phyloP scores from a whole-genome alignment of 805 yeast species.

The Kurtzmaniella fragi region DNA sequence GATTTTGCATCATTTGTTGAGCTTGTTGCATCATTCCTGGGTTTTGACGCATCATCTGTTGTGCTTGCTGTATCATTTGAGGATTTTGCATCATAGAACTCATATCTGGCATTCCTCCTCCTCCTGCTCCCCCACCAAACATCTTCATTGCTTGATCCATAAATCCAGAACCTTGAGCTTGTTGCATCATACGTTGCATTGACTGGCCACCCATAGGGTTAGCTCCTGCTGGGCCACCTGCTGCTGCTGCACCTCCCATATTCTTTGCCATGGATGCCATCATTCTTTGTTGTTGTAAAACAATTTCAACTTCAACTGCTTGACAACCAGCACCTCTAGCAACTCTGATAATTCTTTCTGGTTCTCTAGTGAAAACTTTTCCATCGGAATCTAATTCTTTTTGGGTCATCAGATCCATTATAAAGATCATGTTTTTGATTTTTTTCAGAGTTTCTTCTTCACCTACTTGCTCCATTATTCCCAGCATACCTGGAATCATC shows the following conservation, averaged over 20 bases:
- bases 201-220: conserved; percentile 21
- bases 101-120: conserved; percentile 43
- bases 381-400: conserved; percentile 91
- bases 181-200: conserved; percentile 51
- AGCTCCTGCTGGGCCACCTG: conserved; percentile 7
- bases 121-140: conserved; percentile 46
- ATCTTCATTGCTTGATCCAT: conserved; percentile 62
- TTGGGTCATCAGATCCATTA: conserved; percentile 94
- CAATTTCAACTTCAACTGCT: conserved; percentile 89
- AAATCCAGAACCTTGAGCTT: conserved; percentile 47
- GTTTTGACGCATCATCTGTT: conserved; percentile 41
- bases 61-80: conserved; percentile 42
- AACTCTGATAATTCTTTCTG: conserved; percentile 80
- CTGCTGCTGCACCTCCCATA: conserved; percentile 27
- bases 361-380: conserved; percentile 68
- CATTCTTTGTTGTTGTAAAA: conserved; percentile 83
- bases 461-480: conserved; percentile 78
- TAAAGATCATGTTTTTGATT: conserved; percentile 82
- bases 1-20: conserved; percentile 43
- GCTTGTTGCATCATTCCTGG: conserved; percentile 44
- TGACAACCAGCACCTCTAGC: conserved; percentile 94
- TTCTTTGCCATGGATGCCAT: conserved; percentile 81
- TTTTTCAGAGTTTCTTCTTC: conserved; percentile 87
- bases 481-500: conserved; percentile 90
- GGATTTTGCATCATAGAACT: conserved; percentile 60